phyloP scores from a whole-genome alignment of 2,329 filamentous ascomycete species.

The Fusarium lateritium region DNA sequence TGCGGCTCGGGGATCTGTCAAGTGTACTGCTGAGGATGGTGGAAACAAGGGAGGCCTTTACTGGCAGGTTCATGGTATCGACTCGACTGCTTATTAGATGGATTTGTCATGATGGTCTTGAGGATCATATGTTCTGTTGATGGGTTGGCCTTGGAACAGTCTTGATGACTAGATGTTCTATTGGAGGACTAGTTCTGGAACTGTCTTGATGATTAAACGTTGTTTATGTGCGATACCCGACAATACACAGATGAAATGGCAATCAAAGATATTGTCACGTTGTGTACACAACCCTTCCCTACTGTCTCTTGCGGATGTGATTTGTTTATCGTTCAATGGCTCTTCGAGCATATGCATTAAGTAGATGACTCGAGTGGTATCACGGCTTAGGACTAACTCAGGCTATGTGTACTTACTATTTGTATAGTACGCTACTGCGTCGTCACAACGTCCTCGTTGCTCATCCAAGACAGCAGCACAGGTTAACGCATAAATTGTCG shows the following conservation, averaged over 20 bases:
- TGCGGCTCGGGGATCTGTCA: conserved; percentile 33
- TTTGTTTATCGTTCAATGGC: too few relatives aligned
- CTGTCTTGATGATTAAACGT: conserved; percentile 29
- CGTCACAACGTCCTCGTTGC: too few relatives aligned
- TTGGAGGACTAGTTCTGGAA: conserved; percentile 16
- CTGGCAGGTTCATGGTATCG: conserved; percentile 39
- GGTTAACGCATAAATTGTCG: not conserved
- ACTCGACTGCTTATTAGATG: conserved; percentile 7
- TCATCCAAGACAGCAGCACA: too few relatives aligned
- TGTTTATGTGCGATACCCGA: conserved; percentile 40
- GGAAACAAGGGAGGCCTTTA: conserved; percentile 29
- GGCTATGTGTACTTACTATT: too few relatives aligned
- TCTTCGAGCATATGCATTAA: too few relatives aligned
- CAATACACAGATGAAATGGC: conserved; percentile 15
- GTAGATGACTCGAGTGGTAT: too few relatives aligned
- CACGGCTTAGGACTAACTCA: too few relatives aligned
- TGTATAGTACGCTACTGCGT: too few relatives aligned
- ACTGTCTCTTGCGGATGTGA: too few relatives aligned
- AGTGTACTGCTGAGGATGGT: conserved; percentile 26
- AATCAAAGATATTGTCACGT: conserved; percentile 16
- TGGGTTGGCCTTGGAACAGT: conserved; percentile 3
- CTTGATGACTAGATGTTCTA: conserved; percentile 12
- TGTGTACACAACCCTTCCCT: conserved; percentile 10
- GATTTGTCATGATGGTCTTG: conserved; percentile 16
- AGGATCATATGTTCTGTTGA: conserved; percentile 7